A percentile compares a stretch with the other conserved stretches of the same genome.
These are phyloP conservation scores for Lactifluus piperatus DNA, from an alignment of 768 basidiomycete species.

Conservation along the genomic window DNA sequence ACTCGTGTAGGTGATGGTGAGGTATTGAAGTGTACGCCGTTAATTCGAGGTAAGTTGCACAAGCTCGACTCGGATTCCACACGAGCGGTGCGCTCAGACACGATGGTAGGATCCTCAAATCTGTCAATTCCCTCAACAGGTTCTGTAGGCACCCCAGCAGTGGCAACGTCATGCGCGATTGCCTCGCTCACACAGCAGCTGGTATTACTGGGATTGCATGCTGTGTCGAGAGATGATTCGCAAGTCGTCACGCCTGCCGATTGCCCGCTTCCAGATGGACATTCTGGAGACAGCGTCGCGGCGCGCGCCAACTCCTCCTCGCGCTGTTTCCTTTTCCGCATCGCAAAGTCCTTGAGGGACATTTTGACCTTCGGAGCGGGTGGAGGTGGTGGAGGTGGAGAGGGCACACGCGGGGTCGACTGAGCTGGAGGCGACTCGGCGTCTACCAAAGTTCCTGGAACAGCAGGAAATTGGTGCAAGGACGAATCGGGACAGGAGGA, in stretches of 20 bases:
- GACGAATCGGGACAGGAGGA: background rate
- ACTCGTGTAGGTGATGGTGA: background rate
- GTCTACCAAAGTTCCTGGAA: background rate
- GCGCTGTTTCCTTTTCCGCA: constrained; percentile 21
- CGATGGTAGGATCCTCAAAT: background rate
- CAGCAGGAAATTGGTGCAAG: background rate
- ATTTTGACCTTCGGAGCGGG: constrained; percentile 19
- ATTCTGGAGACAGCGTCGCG: background rate
- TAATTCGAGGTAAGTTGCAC: background rate
- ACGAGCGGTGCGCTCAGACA: background rate
- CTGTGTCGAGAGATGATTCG: background rate
- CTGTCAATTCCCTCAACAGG: background rate
- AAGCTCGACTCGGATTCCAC: background rate
- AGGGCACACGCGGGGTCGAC: background rate
- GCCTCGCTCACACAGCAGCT: background rate
- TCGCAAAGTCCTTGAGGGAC: constrained; percentile 20
- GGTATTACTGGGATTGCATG: background rate
- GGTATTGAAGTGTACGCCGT: background rate
- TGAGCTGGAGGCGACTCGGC: background rate
- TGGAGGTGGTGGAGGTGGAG: constrained; percentile 7
- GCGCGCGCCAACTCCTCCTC: constrained; percentile 13
- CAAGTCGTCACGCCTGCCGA: background rate
- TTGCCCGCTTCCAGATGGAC: background rate
- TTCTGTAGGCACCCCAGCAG: background rate
- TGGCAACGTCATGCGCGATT: background rate